Percentiles rank a stretch among this genome's conserved stretches.
These are phyloP conservation scores for Bipolaris oryzae DNA, from an alignment of 2,329 filamentous ascomycete genomes.

Conservation along the genomic window DNA sequence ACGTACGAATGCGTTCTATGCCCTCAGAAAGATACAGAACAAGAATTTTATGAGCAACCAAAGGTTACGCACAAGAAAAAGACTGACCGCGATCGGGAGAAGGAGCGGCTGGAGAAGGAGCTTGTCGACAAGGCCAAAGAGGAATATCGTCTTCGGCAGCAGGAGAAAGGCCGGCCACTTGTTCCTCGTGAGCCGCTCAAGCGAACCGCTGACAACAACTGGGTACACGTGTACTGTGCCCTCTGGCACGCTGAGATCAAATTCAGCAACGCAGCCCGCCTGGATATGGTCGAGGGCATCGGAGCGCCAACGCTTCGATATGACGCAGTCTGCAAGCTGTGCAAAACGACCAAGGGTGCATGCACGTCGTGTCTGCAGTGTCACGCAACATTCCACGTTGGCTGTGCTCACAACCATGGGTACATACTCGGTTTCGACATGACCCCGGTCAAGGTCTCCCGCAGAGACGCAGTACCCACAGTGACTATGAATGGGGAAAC, in stretches of 20 bases:
- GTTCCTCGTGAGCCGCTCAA: conserved; percentile 91
- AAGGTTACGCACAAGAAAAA: conserved; percentile 86
- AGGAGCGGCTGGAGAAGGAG: conserved; percentile 84
- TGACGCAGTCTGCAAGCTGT: conserved; percentile 81
- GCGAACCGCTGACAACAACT: conserved; percentile 94
- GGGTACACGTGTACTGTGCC: conserved; percentile 94
- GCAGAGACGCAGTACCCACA: conserved; percentile 78
- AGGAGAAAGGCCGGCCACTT: conserved; percentile 80
- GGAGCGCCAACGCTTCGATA: conserved; percentile 74
- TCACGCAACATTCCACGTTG: conserved; percentile 76
- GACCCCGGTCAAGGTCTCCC: conserved; percentile 84
- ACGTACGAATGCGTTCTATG: conserved; percentile 94
- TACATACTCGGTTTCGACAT: conserved; percentile 91
- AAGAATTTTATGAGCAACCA: conserved; percentile 82
- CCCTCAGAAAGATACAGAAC: conserved; percentile 78
- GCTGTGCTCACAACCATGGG: conserved; percentile 83
- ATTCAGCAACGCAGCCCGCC: conserved; percentile 80
- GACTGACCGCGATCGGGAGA: conserved; percentile 87
- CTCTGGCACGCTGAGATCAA: conserved; percentile 92
- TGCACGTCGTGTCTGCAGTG: conserved; percentile 84
- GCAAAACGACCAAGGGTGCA: conserved; percentile 75
- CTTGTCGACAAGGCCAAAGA: conserved; percentile 78
- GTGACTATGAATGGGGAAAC: conserved; percentile 81
- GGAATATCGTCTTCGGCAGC: conserved; percentile 82
- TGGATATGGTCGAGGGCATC: conserved; percentile 90